Evolutionary conservation across 2,329 filamentous ascomycete species (phyloP), one percentile per base, ranked within the genome.

Genomic region (Chaetomiaceae sp.): DNA sequence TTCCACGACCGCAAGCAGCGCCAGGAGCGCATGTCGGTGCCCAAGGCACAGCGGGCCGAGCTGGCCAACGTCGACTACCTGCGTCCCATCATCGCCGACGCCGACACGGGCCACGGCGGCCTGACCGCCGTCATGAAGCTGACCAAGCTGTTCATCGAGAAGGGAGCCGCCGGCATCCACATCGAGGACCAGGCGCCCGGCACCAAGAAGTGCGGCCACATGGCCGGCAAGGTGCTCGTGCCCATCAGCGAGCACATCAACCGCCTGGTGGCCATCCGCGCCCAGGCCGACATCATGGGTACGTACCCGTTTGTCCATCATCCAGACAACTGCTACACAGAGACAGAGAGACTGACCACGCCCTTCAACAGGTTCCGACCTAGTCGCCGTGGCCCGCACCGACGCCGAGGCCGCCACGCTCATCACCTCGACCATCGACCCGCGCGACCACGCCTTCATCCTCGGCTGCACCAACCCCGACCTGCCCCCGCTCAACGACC

Each of bases 1-100:
- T 98, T 98, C 84, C 93, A 98, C 72, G 93, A 98, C 77, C 87
- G 93, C 63, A 98, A 98, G 73, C 93, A 98, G 72, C 85, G 93
- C 56, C 89, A 97, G 68, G 93, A 97, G 69, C 88, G 93, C 49
- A 72, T 97, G 42, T 85, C 80, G 54, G 83, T 77, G 7, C 80
- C 89, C 22, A 85, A 85, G 64, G 72, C 76, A 19, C 76, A 89
- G 62, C 87, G 93, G 47, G 69, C 72, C 57, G 83, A 81, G 52
- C 71, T 93, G 41, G 73, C 84, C 51, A 93, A 94, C 66, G 74
- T 89, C 61, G 93, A 98, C 72, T 98, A 93, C 71, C 82, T 98
- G 38, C 85, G 93, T 17, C 93, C 93, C 51, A 95, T 98, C 67
- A 81, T 98, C 58, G 93, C 93, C 49, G 93, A 98, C 68, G 93